phyloP scores from a whole-genome alignment of 495 filamentous ascomycete genomes.

The Neurospora pannonica region DNA sequence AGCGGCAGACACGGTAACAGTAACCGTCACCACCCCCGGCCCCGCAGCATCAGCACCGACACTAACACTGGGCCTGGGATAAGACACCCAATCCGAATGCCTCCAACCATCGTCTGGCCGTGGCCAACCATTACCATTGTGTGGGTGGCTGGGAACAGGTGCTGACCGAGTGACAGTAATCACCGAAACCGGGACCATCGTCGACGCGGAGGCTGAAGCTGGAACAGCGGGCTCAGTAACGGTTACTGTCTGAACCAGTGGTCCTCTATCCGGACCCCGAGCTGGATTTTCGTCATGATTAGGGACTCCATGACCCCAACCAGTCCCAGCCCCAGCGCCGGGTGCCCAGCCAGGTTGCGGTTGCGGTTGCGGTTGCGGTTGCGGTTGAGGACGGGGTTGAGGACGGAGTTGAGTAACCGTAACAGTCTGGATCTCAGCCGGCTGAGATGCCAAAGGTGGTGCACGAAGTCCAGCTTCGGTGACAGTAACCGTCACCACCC shows the following conservation, averaged over 20 bases:
- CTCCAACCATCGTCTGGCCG: neutral
- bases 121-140: neutral
- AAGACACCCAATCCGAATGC: neutral
- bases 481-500: neutral
- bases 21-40: neutral
- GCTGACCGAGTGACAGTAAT: neutral
- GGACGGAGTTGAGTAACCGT: neutral
- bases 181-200: neutral
- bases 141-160: neutral
- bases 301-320: neutral
- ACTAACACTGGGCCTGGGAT: neutral
- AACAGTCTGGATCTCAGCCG: neutral
- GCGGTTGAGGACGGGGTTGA: neutral
- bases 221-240: neutral
- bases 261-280: neutral
- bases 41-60: neutral
- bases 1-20: neutral
- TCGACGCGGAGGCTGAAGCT: neutral
- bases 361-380: neutral
- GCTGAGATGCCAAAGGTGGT: neutral
- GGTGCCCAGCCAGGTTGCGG: neutral
- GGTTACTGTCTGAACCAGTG: neutral
- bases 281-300: neutral
- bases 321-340: neutral
- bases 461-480: neutral